Evolutionary conservation across 2,329 filamentous ascomycete genomes (phyloP).

Genomic region (Aspergillaceae sp.): DNA sequence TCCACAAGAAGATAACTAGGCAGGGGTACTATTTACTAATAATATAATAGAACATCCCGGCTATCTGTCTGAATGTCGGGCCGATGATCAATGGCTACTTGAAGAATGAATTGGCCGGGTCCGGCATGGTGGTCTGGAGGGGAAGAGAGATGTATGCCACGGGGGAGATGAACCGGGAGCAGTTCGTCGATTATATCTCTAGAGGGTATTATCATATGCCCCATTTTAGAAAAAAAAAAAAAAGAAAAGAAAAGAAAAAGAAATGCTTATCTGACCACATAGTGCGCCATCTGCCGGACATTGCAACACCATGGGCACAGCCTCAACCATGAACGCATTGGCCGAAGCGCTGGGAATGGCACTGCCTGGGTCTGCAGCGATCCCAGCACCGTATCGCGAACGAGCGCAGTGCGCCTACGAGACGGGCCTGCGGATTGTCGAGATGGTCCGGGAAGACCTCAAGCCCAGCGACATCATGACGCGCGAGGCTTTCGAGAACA

Average conservation of each 20-base stretch:
- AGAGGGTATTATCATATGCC: slow-evolving; percentile 23
- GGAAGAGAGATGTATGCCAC: slow-evolving; percentile 42
- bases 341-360: slow-evolving; percentile 48
- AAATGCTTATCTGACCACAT: not conserved
- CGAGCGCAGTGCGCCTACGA: slow-evolving; percentile 42
- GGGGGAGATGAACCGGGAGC: slow-evolving; percentile 38
- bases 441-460: slow-evolving; percentile 42
- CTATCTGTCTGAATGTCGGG: slow-evolving; percentile 45
- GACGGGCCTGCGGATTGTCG: slow-evolving; percentile 43
- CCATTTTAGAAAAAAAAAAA: too few species aligned
- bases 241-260: not conserved
- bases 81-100: slow-evolving; percentile 46
- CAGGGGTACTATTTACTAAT: too few species aligned
- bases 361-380: slow-evolving; percentile 43
- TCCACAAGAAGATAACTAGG: too few species aligned
- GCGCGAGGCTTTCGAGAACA: slow-evolving; percentile 48
- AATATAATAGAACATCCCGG: slow-evolving; percentile 38
- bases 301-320: slow-evolving; percentile 49
- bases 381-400: slow-evolving; percentile 45
- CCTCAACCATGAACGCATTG: slow-evolving; percentile 46
- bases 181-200: slow-evolving; percentile 40
- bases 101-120: slow-evolving; percentile 35
- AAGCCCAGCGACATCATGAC: slow-evolving; percentile 50
- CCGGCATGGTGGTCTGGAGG: slow-evolving; percentile 43
- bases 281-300: slow-evolving; percentile 42